phyloP scores from a whole-genome alignment of 495 filamentous ascomycete species.

The Annulohypoxylon stygium region DNA sequence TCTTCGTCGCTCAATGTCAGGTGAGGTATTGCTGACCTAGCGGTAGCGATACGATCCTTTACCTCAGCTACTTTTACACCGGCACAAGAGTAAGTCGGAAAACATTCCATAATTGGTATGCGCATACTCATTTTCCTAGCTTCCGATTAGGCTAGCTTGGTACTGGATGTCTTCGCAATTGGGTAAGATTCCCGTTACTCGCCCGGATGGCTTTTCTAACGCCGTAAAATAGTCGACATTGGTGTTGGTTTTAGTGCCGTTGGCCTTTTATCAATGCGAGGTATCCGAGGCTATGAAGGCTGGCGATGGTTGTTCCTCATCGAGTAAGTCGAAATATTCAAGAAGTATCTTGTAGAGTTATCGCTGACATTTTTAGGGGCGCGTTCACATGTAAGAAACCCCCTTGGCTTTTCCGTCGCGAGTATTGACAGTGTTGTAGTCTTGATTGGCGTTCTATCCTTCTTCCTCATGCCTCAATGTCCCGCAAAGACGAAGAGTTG shows the following conservation, averaged over 20 bases:
- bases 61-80: constrained; percentile 46
- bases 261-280: constrained; percentile 76
- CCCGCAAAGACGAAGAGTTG: constrained; percentile 76
- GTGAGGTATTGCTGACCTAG: constrained; percentile 8
- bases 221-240: constrained; percentile 64
- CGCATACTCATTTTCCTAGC: constrained; percentile 28
- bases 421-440: constrained; percentile 43
- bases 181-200: constrained; percentile 17
- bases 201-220: background rate
- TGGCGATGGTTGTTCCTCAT: constrained; percentile 80
- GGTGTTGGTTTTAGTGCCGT: constrained; percentile 76
- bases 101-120: background rate
- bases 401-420: background rate
- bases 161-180: constrained; percentile 47
- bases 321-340: constrained; percentile 44
- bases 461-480: constrained; percentile 76
- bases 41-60: constrained; percentile 43
- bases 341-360: background rate
- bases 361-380: constrained; percentile 35
- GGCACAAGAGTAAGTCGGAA: constrained; percentile 42
- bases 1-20: background rate
- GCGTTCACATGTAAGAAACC: constrained; percentile 40
- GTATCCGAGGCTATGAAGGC: constrained; percentile 68
- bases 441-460: constrained; percentile 73
- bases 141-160: constrained; percentile 46